These are phyloP conservation scores for Penicillium sp. DNA, from an alignment of 2,329 filamentous ascomycete species.

Conservation along the genomic window DNA sequence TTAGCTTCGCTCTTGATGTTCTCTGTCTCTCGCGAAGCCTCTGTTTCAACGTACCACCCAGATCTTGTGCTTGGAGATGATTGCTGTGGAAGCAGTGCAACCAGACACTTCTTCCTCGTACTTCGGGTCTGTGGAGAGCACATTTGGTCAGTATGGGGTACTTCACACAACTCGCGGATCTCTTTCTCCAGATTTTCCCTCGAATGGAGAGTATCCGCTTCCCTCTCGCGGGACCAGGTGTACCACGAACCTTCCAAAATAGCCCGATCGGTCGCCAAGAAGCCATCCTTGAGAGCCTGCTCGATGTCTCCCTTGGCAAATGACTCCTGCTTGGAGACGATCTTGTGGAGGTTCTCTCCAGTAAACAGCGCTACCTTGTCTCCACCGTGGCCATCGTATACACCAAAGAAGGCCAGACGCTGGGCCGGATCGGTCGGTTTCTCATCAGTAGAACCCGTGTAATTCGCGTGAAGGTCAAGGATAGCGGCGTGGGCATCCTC, in stretches of 20 bases:
- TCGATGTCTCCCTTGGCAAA: constrained; percentile 91
- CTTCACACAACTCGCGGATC: background rate
- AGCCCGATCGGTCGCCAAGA: constrained; percentile 91
- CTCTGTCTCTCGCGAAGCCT: background rate
- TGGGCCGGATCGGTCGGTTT: constrained; percentile 67
- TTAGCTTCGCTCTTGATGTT: constrained; percentile 28
- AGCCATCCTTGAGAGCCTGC: constrained; percentile 95
- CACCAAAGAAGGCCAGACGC: constrained; percentile 91
- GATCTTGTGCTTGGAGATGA: constrained; percentile 89
- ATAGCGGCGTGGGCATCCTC: constrained; percentile 92
- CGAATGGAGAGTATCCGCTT: background rate
- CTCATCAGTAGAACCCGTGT: constrained; percentile 52
- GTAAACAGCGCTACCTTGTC: constrained; percentile 95
- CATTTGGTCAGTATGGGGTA: constrained; percentile 19
- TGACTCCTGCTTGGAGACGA: constrained; percentile 90
- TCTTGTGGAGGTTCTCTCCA: constrained; percentile 89
- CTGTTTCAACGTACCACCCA: constrained; percentile 74
- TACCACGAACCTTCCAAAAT: constrained; percentile 81
- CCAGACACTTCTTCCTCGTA: constrained; percentile 98
- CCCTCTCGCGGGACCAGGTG: background rate
- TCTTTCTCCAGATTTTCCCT: background rate
- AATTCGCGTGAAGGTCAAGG: constrained; percentile 76
- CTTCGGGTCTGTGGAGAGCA: constrained; percentile 72
- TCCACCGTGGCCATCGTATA: constrained; percentile 96
- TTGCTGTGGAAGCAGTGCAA: constrained; percentile 89